Percentiles rank a stretch among this genome's conserved stretches.
Evolutionary conservation across 2,329 filamentous ascomycete species (phyloP).

Genomic region (Fonsecaea pedrosoi): DNA sequence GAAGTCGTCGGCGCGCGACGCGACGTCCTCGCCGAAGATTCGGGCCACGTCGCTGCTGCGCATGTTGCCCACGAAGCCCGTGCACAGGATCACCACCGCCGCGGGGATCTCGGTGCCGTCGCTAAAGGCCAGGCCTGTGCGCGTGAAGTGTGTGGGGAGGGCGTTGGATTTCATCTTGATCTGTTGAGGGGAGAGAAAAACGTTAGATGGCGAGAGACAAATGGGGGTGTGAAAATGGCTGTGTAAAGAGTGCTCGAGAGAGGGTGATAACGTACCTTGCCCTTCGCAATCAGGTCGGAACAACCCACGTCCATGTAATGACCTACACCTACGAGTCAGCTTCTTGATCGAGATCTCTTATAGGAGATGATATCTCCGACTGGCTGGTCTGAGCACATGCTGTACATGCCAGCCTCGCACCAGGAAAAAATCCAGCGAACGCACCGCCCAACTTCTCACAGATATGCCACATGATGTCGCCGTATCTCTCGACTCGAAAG

Average conservation of each 20-base stretch:
- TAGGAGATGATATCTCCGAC: background rate
- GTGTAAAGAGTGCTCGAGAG: background rate
- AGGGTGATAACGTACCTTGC: constrained; percentile 36
- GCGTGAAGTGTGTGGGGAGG: constrained; percentile 47
- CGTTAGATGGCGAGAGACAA: too few species aligned
- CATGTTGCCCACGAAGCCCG: constrained; percentile 56
- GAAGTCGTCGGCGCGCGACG: constrained; percentile 52
- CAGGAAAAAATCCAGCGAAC: background rate
- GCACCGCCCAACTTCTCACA: constrained; percentile 50
- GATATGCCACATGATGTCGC: constrained; percentile 48
- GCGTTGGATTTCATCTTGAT: constrained; percentile 54
- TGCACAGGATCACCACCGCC: constrained; percentile 56
- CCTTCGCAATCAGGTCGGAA: constrained; percentile 51
- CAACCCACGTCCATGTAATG: constrained; percentile 58
- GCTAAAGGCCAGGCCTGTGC: constrained; percentile 51
- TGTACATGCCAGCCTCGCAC: background rate
- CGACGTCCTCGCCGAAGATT: constrained; percentile 52
- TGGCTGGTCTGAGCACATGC: background rate
- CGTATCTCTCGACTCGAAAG: constrained; percentile 51
- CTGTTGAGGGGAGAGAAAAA: constrained; percentile 35
- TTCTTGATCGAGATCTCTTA: background rate
- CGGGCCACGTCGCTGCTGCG: constrained; percentile 45
- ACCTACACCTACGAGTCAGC: constrained; percentile 32
- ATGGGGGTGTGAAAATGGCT: background rate
- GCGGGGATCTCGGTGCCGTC: constrained; percentile 53